Percentiles rank a stretch among this genome's conserved stretches.
phyloP scores from a whole-genome alignment of 2,329 filamentous ascomycete species.

The Drechslerella dactyloides region DNA sequence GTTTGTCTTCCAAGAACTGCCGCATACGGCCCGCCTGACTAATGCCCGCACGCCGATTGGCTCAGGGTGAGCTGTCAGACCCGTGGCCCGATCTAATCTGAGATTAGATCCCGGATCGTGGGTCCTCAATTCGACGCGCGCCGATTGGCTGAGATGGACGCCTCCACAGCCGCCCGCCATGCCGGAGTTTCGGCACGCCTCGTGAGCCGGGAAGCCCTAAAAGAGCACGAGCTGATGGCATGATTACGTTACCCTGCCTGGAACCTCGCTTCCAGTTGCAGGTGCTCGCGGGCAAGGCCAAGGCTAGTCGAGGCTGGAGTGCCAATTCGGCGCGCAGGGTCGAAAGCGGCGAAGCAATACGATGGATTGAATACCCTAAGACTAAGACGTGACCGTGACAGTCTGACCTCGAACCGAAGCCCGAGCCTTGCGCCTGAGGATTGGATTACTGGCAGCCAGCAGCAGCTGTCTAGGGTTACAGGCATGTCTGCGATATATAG shows the following conservation, averaged over 20 bases:
- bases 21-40: slow-evolving; percentile 16
- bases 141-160: slow-evolving; percentile 27
- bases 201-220: no score
- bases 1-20: slow-evolving; percentile 33
- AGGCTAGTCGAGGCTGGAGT: not conserved
- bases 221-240: not conserved
- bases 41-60: slow-evolving; percentile 25
- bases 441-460: no score
- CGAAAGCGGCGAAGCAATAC: not conserved
- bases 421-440: no score
- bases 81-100: slow-evolving; percentile 38
- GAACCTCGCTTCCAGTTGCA: slow-evolving; percentile 9
- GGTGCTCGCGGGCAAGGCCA: not conserved
- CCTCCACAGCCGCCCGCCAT: slow-evolving; percentile 11
- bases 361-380: not conserved
- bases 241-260: slow-evolving; percentile 34
- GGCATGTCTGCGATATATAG: no score
- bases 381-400: no score
- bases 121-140: no score
- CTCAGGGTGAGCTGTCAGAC: not conserved
- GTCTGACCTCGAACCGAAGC: no score
- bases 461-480: no score
- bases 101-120: slow-evolving; percentile 31
- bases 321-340: not conserved
- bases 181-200: slow-evolving; percentile 43